phyloP scores from a whole-genome alignment of 306 rosid species.

The Coriaria nepalensis region DNA sequence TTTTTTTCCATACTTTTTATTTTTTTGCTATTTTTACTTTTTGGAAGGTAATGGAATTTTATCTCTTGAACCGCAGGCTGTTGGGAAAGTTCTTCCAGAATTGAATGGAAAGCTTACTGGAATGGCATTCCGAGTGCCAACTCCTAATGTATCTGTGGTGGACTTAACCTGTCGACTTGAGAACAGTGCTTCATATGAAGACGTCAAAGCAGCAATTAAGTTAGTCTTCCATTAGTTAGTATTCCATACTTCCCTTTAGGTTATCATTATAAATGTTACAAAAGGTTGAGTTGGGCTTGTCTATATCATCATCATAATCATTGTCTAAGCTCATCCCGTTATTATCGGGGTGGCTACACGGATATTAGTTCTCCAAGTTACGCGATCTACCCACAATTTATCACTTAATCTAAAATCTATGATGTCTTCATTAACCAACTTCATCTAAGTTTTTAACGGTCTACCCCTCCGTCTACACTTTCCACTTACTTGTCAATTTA shows the following conservation, averaged over 20 bases:
- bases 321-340: no score
- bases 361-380: no score
- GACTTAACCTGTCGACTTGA: slow-evolving; percentile 88
- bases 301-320: no score
- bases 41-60: slow-evolving; percentile 3
- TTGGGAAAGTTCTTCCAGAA: slow-evolving; percentile 96
- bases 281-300: background rate
- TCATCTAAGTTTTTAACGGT: no score
- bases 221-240: slow-evolving; percentile 44
- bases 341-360: no score
- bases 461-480: no score
- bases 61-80: slow-evolving; percentile 46
- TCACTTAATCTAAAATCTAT: no score
- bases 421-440: no score
- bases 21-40: background rate
- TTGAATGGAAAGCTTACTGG: slow-evolving; percentile 98
- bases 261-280: no score
- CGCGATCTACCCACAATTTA: no score
- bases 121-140: slow-evolving; percentile 99
- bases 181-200: slow-evolving; percentile 79
- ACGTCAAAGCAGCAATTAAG: slow-evolving; percentile 85
- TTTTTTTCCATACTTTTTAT: background rate
- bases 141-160: slow-evolving; percentile 91
- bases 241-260: background rate
- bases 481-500: no score